Evolutionary conservation across 257 asterid species (phyloP), one percentile per base, ranked within the genome.

Genomic region (Salvia splendens): DNA sequence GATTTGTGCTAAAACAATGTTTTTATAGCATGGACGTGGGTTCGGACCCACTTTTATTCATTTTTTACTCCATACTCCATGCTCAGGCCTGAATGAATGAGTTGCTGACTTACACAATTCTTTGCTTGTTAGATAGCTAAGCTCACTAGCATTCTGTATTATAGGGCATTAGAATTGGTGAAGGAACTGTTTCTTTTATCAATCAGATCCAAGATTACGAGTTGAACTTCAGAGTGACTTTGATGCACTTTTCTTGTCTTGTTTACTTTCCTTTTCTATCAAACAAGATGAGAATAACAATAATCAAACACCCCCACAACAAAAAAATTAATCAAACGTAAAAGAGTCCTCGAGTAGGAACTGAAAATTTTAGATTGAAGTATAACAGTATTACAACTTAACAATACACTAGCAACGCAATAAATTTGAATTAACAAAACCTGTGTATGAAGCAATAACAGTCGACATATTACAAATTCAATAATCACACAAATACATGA

Each of bases 31-130:
- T n/a, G n/a, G n/a, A n/a, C n/a, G n/a, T n/a, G n/a, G n/a, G n/a
- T n/a, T n/a, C n/a, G n/a, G n/a, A n/a, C n/a, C n/a, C n/a, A n/a
- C n/a, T n/a, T n/a, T n/a, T n/a, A n/a, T n/a, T n/a, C n/a, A n/a
- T n/a, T n/a, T n/a, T n/a, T n/a, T n/a, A n/a, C n/a, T n/a, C n/a
- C n/a, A n/a, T n/a, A n/a, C n/a, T n/a, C n/a, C n/a, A n/a, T n/a
- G n/a, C n/a, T n/a, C n/a, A n/a, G n/a, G 73, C 80, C 73, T 53
- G 82, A 71, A 77, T 30, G 36, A 32, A 54, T 16, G 6, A 0
- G 4, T 28, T 36, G 8, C 6, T 2, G 24, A 3, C 5, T 24
- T 1, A 20, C 15, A 24, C 36, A 24, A 35, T 53, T 8, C 12
- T 40, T 6, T 9, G 45, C 8, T 40, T 7, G 12, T 40, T 5